Base-by-base conservation (phyloP, 305 asterid genomes). In the Fraxinus velutina region DNA sequence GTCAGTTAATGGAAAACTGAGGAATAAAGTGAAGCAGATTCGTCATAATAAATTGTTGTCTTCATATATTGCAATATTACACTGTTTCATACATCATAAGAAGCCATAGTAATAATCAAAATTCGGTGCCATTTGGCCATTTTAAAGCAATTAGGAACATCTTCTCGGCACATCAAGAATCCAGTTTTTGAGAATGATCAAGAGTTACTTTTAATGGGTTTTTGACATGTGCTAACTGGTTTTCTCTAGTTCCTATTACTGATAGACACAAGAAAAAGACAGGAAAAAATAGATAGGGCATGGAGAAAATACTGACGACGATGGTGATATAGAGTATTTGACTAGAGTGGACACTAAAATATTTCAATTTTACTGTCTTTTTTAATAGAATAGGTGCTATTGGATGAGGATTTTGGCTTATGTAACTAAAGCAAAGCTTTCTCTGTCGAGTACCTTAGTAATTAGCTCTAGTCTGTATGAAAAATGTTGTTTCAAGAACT, bases 381-480 rank as follows among this genome's bases (percentile, higher is more conserved):
- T 33, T 33, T 33, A 33, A 33, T 33, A 5, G 5, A 33, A 64
- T 85, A 79, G 73, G 75, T 84, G 73, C 21, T 89, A 37, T 6
- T 1, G 22, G 89, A 88, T 34, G 88, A 86, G 71, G 86, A 81
- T 17, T 86, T 80, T 27, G 47, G 78, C 12, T 3, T 50, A 27
- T 81, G 86, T 21, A 84, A 85, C 70, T 81, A 85, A 85, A 88
- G 91, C 8, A 85, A 81, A 55, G 42, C 79, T 17, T 88, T 84
- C 68, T 86, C 4, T 32, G 3, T 32, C 34, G 34, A 32, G 36
- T 33, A 33, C 6, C 36, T 33, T 33, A 33, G 6, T 33, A 33
- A 84, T 37, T 88, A 91, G 91, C 77, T 88, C 10, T 76, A 73
- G 74, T 90, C 36, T 33, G 36, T 33, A 33, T 4, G 36, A 33